Percentiles rank a stretch among this genome's conserved stretches.
Evolutionary conservation across 177 flowering plant genomes (phyloP).

Genomic region (Vitis hybrid): DNA sequence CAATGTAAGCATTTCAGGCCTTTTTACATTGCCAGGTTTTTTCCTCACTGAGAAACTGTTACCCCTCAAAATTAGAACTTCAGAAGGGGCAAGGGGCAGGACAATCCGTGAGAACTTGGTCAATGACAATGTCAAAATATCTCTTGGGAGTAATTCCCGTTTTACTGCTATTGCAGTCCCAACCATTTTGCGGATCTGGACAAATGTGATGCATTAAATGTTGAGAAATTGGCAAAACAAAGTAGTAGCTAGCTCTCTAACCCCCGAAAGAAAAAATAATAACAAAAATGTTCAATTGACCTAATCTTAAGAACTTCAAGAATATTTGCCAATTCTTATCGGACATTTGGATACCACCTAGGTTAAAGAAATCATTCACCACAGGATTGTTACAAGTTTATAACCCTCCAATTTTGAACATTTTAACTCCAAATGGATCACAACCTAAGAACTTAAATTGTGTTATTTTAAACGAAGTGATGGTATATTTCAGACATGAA

Average conservation of each 20-base stretch:
- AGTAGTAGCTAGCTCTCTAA: no score
- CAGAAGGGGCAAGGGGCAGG: slow-evolving; percentile 90
- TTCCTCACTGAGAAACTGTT: slow-evolving; percentile 52
- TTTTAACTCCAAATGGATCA: no score
- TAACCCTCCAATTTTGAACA: no score
- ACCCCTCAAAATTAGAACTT: slow-evolving; percentile 69
- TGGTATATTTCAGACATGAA: not conserved
- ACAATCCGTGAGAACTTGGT: slow-evolving; percentile 73
- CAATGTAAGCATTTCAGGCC: slow-evolving; percentile 61
- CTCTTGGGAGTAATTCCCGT: slow-evolving; percentile 72
- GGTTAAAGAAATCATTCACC: no score
- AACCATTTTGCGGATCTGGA: slow-evolving; percentile 92
- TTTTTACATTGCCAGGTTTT: slow-evolving; percentile 33
- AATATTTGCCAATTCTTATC: no score
- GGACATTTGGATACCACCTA: no score
- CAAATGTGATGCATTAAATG: not conserved
- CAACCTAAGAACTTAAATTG: no score
- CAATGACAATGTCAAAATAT: slow-evolving; percentile 63
- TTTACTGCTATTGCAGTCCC: slow-evolving; percentile 94
- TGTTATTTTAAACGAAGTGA: no score
- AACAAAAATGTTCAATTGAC: not conserved
- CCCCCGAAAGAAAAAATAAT: no score
- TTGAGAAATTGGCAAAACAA: not conserved
- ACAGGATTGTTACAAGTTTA: no score
- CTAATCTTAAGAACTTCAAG: no score